A percentile compares a stretch with the other conserved stretches of the same genome.
phyloP scores from a whole-genome alignment of 768 basidiomycete genomes.

The Porphyrellus cyaneotinctus region DNA sequence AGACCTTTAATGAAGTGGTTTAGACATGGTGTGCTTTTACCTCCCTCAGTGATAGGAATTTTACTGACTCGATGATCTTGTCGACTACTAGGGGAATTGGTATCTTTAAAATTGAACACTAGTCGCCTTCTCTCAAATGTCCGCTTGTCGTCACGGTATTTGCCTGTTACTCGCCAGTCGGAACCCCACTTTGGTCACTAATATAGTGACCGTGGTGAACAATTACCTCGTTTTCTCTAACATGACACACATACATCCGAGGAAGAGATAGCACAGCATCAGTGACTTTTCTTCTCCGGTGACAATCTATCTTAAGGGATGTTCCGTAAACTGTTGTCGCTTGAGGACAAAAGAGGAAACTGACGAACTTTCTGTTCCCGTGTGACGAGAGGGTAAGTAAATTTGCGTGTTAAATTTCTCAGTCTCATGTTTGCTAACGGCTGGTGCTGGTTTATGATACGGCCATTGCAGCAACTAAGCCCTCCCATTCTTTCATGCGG shows the following conservation, averaged over 20 bases:
- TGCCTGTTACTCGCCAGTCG: not conserved
- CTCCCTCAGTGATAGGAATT: not conserved
- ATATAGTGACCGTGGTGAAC: slow-evolving; percentile 1
- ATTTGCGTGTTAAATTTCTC: not conserved
- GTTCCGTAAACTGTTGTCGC: slow-evolving; percentile 19
- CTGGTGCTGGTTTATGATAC: not conserved
- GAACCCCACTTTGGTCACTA: not conserved
- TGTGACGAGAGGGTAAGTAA: not conserved
- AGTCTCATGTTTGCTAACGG: not conserved
- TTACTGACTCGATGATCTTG: slow-evolving; percentile 1
- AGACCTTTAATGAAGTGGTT: not conserved
- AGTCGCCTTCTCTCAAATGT: not conserved
- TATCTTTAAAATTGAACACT: no score
- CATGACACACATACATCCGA: slow-evolving; percentile 8
- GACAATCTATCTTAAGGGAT: slow-evolving; percentile 1
- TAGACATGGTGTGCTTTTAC: slow-evolving; percentile 10
- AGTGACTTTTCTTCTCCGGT: slow-evolving; percentile 19
- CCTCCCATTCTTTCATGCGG: not conserved
- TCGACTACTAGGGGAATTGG: not conserved
- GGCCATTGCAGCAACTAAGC: slow-evolving; percentile 2
- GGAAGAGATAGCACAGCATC: slow-evolving; percentile 22
- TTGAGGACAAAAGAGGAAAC: not conserved
- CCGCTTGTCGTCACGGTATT: not conserved
- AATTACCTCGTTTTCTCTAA: slow-evolving; percentile 1
- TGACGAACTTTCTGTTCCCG: not conserved